phyloP scores from a whole-genome alignment of 495 filamentous ascomycete species.

The Hyaloscypha variabilis region DNA sequence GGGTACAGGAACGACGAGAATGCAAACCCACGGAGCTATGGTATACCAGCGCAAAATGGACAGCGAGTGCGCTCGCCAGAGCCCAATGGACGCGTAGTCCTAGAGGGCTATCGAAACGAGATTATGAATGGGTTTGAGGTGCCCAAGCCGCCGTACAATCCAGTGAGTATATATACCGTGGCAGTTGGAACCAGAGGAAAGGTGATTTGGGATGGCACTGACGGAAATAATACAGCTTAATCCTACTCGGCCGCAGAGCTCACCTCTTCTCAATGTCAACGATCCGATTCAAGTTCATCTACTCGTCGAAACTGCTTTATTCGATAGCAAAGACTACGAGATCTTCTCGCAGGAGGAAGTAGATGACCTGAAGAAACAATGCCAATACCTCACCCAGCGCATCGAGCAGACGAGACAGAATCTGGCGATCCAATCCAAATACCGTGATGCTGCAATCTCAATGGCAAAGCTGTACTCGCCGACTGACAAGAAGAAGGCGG shows the following conservation, averaged over 20 bases:
- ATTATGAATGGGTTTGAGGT: slow-evolving; percentile 45
- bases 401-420: slow-evolving; percentile 79
- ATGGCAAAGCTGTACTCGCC: slow-evolving; percentile 75
- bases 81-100: slow-evolving; percentile 28
- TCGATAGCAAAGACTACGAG: slow-evolving; percentile 81
- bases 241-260: slow-evolving; percentile 32
- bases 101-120: slow-evolving; percentile 52
- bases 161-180: slow-evolving; percentile 39
- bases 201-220: neutral
- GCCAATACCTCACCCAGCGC: slow-evolving; percentile 65
- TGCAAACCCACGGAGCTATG: slow-evolving; percentile 8
- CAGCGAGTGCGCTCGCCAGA: slow-evolving; percentile 2
- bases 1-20: slow-evolving; percentile 19
- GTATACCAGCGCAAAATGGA: neutral
- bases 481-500: slow-evolving; percentile 40
- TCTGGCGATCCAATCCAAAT: slow-evolving; percentile 88
- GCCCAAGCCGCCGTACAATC: slow-evolving; percentile 48
- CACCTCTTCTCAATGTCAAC: slow-evolving; percentile 49
- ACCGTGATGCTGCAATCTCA: slow-evolving; percentile 88
- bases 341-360: slow-evolving; percentile 89
- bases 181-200: neutral
- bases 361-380: slow-evolving; percentile 87
- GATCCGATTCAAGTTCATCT: slow-evolving; percentile 74
- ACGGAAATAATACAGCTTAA: slow-evolving; percentile 24
- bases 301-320: slow-evolving; percentile 89